Evolutionary conservation across 108 stramenopile species (phyloP).

Genomic region (Nitzschia putrida): DNA sequence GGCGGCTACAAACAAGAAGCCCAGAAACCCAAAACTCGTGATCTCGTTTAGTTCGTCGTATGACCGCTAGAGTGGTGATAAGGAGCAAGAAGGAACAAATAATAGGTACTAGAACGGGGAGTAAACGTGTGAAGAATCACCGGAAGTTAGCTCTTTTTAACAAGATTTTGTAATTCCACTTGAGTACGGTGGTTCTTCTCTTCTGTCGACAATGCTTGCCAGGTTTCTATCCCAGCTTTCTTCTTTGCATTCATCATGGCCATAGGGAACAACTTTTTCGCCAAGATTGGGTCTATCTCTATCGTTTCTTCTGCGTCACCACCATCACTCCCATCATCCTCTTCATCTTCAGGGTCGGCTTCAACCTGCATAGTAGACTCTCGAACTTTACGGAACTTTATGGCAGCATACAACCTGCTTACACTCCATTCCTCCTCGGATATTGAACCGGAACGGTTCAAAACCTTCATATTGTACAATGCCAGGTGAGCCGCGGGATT

Average conservation of each 20-base stretch:
- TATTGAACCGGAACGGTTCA: constrained; percentile 75
- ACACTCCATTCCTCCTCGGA: constrained; percentile 86
- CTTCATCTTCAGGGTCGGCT: constrained; percentile 63
- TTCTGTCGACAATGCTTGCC: constrained; percentile 45
- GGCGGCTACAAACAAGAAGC: too few species aligned
- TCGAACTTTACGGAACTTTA: constrained; percentile 87
- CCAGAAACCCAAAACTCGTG: too few species aligned
- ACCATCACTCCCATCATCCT: constrained; percentile 49
- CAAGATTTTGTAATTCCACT: constrained; percentile 34
- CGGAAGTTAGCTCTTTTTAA: background rate
- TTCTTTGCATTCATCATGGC: constrained; percentile 65
- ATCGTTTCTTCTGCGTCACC: constrained; percentile 30
- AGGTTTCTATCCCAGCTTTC: constrained; percentile 38
- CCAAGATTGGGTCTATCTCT: constrained; percentile 42
- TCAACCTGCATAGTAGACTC: constrained; percentile 62
- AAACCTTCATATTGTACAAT: constrained; percentile 87
- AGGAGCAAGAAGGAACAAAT: too few species aligned
- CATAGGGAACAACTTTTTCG: constrained; percentile 52
- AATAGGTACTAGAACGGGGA: too few species aligned
- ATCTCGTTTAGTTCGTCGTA: too few species aligned
- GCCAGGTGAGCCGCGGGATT: constrained; percentile 63
- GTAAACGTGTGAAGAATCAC: too few species aligned
- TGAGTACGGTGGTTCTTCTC: constrained; percentile 53
- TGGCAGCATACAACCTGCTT: constrained; percentile 78
- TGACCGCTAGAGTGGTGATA: too few species aligned